Base-by-base conservation (phyloP, 495 filamentous ascomycete species). In the Amphirosellinia nigrospora region DNA sequence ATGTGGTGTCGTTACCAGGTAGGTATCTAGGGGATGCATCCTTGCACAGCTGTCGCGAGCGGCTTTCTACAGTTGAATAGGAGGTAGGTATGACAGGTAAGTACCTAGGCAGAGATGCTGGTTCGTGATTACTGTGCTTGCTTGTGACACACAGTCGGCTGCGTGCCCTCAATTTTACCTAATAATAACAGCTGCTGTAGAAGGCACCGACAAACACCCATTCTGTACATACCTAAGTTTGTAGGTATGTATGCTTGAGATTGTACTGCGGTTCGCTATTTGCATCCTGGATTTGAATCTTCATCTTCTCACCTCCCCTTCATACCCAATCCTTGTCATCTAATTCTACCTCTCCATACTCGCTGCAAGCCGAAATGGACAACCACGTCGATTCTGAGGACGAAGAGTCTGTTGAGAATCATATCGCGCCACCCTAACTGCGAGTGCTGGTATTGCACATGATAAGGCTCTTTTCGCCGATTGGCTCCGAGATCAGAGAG, bases 401-500 rank as follows among this genome's bases (percentile, higher is more conserved):
- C 19, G 68, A 70, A 55, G 60, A 46, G 32, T 26, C 48, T 5
- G 30, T 56, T 50, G 58, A 32, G 6, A 15, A 36, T 58, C 48
- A 32, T n/a, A 53, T 41, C 16, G 38, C 34, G 28, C 48, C 60
- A 9, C 26, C 3, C 59, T 28, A 6, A 26, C 21, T 62, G 32
- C 53, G 9, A 46, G 7, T 10, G 3, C 23, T 4, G 21, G 8
- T 23, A 26, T 32, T 6, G 50, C 26, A 28, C 68, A 64, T 23
- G 87, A 89, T 48, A 85, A 86, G 66, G 81, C 82, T 9, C 80
- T 82, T 59, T 91, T 91, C 61, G 79, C 86, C 53, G 77, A 78
- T 16, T 83, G 79, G 77, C 68, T 82, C 28, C 78, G 79, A 23
- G 43, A 64, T 8, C 46, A 70, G 28, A 70, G 68, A 30, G 30